Evolutionary conservation across 495 filamentous ascomycete genomes (phyloP), one percentile per base, ranked within the genome.

Genomic region (Poronia punctata): DNA sequence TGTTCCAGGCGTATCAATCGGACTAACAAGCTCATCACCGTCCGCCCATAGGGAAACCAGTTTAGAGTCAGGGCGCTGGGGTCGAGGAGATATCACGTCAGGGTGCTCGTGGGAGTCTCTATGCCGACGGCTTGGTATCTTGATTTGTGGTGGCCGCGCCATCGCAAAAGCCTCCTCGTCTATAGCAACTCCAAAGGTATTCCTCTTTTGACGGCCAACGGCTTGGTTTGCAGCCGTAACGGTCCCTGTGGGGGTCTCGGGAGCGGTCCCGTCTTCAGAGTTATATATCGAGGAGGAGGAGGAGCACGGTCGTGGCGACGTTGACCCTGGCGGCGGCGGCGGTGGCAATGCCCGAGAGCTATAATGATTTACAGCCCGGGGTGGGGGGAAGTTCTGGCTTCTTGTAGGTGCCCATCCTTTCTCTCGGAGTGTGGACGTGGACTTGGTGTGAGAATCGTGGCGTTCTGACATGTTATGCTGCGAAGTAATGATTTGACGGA

Each of bases 1-100:
- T 14, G 35, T 22, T 17, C 6, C 35, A 4, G 35, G 16, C 6
- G 35, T 27, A 16, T 21, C 27, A 9, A 45, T 20, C 16, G 42
- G 42, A 16, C 42, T 45, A 17, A 45, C 42, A 3, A 38, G 42
- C 20, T 45, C 42, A 27, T 45, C 42, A 7, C 42, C 42, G 15
- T 32, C 38, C 26, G 35, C 16, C 34, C 42, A 45, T 22, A 45
- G 18, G 14, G 27, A 23, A 11, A 38, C 4, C 2, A 45, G 26
- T 30, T 27, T 38, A 8, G 42, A 25, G 18, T 38, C 34, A 6
- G 42, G 35, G 18, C 33, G 34, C 16, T 38, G 42, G 14, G 42
- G 21, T 19, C 24, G 42, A 26, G 42, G 27, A 11, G 33, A 24
- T 10, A 38, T 17, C 16, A 38, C 25, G 1, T 19, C 15, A 16